Evolutionary conservation across 2,329 filamentous ascomycete species (phyloP), one percentile per base, ranked within the genome.

Genomic region (Coniochaeta prunicola): DNA sequence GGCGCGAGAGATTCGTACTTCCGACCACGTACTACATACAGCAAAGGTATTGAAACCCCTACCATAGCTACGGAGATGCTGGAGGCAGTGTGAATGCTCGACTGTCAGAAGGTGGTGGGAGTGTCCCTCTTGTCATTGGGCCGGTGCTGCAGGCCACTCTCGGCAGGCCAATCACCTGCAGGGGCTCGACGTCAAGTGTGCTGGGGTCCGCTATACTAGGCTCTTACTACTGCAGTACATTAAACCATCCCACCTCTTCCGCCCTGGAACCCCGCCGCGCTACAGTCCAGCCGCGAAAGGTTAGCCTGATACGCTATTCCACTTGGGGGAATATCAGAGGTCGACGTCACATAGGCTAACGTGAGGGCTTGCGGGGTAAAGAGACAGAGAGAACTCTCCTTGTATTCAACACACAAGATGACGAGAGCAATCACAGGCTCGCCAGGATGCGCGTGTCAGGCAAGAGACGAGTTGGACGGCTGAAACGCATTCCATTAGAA

Each of bases 261-360:
- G 19, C 45, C 45, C 45, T 50, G 21, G 42, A 28, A 50, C 45
- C 45, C 45, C 45, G 24, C 45, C 45, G 26, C 24, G 9, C 45
- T n/a, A 48, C 4, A 4, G 26, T 21, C 45, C 45, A 50, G 45
- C 45, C 45, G 45, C 45, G 24, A 50, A 50, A 30, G 24, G 42
- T 48, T 48, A 50, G 45, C 45, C 30, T 12, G 24, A 19, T 7
- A 30, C 42, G 42, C 42, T 48, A 48, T 13, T 5, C 42, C 10
- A 21, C 15, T 26, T 2, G 13, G 28, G 45, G 45, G 21, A 30
- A 50, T 50, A 50, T 30, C 45, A 30, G 19, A 50, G 45, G 45
- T 50, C 45, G 45, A 50, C 45, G 45, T 50, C 45, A 50, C 45
- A 50, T 50, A 26, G 33, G 45, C 45, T 50, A 50, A 50, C 45